Evolutionary conservation across 129 eudicot species (phyloP), one percentile per base, ranked within the genome.

Genomic region (Rutidosis leptorrhynchoides): DNA sequence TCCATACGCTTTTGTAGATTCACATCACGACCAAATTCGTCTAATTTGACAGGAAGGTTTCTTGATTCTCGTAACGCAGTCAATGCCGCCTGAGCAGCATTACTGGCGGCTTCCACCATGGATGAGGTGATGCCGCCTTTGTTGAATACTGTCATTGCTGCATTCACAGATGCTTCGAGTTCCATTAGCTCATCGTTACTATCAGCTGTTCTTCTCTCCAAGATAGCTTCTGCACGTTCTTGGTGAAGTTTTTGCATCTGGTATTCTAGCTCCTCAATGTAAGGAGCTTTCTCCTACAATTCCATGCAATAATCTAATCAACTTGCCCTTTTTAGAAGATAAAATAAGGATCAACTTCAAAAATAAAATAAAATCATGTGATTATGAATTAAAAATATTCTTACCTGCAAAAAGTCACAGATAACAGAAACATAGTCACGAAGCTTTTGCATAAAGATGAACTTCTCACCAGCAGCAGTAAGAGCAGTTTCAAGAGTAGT

Each of bases 351-450:
- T 3, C 37, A 7, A 28, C 22, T 16, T 33, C 9, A 56, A 51
- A 17, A 15, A 24, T n/a, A 69, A 17, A 16, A 9, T 12, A 69
- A 73, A 5, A 69, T 23, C n/a, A 6, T n/a, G 65, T 55, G 27
- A 65, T 62, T 27, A 72, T 28, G 45, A 67, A 78, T 62, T 67
- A 71, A 64, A 75, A 20, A 70, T 45, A 70, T 17, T n/a, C 83
- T 65, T 90, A 92, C 98, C 98, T 88, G 92, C 76, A 92, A 81
- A 88, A 88, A 88, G 77, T 82, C 98, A 66, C 98, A 85, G 65
- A 92, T 78, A 77, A 76, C 96, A 72, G 98, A 82, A 76, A 92
- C 85, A 79, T 83, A 92, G 74, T 92, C 96, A 33, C 91, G 95
- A 82, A 88, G 91, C 95, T 83, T 80, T 83, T 92, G 98, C 98